These are phyloP conservation scores for Venturia carpophila DNA, from an alignment of 2,329 filamentous ascomycete species.

Conservation along the genomic window DNA sequence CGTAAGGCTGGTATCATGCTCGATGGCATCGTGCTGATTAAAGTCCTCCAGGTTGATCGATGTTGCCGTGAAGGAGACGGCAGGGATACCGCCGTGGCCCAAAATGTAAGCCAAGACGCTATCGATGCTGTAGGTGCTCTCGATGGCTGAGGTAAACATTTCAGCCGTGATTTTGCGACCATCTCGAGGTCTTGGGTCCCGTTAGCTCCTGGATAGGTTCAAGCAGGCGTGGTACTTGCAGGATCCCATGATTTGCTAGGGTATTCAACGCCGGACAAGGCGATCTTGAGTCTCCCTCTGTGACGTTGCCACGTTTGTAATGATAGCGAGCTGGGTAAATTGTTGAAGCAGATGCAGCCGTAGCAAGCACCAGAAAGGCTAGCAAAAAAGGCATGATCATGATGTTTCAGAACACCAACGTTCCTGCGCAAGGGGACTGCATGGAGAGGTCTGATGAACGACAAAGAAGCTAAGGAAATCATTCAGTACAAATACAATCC, in stretches of 20 bases:
- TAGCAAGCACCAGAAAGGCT: not conserved
- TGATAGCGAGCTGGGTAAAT: not conserved
- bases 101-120: conserved; percentile 26
- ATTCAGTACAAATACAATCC: not conserved
- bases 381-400: not conserved
- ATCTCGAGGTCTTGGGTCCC: conserved; percentile 22
- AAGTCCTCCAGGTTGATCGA: conserved; percentile 27
- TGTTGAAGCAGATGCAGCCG: not conserved
- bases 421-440: not conserved
- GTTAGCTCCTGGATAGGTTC: not conserved
- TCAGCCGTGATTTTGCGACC: conserved; percentile 29
- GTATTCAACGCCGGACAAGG: conserved; percentile 30
- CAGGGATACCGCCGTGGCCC: conserved; percentile 20
- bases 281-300: conserved; percentile 14
- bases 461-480: not conserved
- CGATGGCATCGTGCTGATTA: conserved; percentile 29
- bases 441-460: too few relatives aligned
- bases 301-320: not conserved
- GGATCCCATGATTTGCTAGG: conserved; percentile 29
- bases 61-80: conserved; percentile 21
- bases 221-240: conserved; percentile 19
- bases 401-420: not conserved
- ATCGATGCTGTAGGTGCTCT: conserved; percentile 28
- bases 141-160: conserved; percentile 24
- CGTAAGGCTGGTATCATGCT: conserved; percentile 31